Base-by-base conservation (phyloP, 1,284 basidiomycete genomes). In the Melampsora americana region DNA sequence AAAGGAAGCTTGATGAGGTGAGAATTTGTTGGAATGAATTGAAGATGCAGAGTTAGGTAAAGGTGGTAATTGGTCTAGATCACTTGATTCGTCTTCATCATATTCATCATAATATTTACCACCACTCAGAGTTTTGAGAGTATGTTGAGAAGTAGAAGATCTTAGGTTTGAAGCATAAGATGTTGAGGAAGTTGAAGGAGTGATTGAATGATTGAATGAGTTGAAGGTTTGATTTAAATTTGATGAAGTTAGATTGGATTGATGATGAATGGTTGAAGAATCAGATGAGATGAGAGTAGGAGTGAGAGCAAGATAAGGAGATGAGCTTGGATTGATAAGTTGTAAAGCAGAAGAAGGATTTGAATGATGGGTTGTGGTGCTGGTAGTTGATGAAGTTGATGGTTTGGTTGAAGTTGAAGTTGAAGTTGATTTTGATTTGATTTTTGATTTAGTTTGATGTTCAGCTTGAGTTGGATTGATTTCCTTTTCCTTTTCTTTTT, bases 61-160 rank as follows among this genome's bases (percentile, higher is more conserved):
- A 60, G 53, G 67, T 18, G 61, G 35, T 9, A 48, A 61, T n/a
- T 26, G 68, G 2, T 23, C 20, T 20, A n/a, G 5, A 20, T 71
- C 59, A 28, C 20, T 56, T 56, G 53, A 56, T 56, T 56, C 53
- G 28, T 72, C 69, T 28, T 72, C 69, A 46, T 72, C 69, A 60
- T 72, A 72, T 42, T 72, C 69, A 48, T 72, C 69, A 56, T 72
- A 72, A 35, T 72, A 72, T 30, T 23, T 26, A 16, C 69, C 69
- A 32, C 60, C 69, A 11, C 12, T 44, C 18, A 72, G 30, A n/a
- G 69, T 65, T 14, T 65, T 28, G 20, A 72, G 61, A 46, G 69
- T 72, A 32, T 65, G 69, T 28, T 65, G 69, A 26, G 39, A 46
- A 23, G 69, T 7, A 26, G 5, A 6, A 20, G n/a, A 20, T 64